Evolutionary conservation across 352 stramenopile species (phyloP), one percentile per base, ranked within the genome.

Genomic region (Phytopythium boreale): DNA sequence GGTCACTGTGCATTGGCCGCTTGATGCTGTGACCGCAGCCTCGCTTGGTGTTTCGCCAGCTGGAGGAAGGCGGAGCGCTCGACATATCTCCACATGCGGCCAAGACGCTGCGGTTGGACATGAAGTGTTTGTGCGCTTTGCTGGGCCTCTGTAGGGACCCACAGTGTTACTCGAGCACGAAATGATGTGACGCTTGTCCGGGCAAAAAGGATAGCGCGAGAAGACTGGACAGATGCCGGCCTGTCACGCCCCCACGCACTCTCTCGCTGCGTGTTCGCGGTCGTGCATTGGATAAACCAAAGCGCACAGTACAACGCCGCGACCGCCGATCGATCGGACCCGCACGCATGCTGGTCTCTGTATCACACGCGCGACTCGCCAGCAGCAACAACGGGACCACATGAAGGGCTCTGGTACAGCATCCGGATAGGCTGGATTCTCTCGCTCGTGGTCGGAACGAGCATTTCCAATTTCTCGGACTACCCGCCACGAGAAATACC

Each of bases 391-490:
- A 49, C 43, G 20, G 43, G 43, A 49, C 43, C 43, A 49, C 43
- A 26, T 49, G 20, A n/a, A 15, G 6, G 19, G n/a, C n/a, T n/a
- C n/a, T n/a, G n/a, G n/a, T n/a, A n/a, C n/a, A n/a, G n/a, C n/a
- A n/a, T n/a, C n/a, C n/a, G n/a, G n/a, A n/a, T n/a, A n/a, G n/a
- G 43, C 20, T 14, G 39, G 39, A 20, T n/a, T 46, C 39, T n/a
- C 15, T 49, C 20, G 43, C n/a, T 19, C 20, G 14, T 49, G 43
- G 43, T 49, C 43, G 43, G 43, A 49, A 49, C 3, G 20, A 26
- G 4, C 52, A 58, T 58, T 58, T 27, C 52, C 52, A 11, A 58
- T 58, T 58, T 44, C 52, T 58, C 52, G 52, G 27, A 58, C 52
- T 17, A 44, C 31, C 31, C 20, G 27, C 52, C 52, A 58, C 52